Evolutionary conservation across 1,284 basidiomycete species (phyloP).

Genomic region (Trichosporon sp.): DNA sequence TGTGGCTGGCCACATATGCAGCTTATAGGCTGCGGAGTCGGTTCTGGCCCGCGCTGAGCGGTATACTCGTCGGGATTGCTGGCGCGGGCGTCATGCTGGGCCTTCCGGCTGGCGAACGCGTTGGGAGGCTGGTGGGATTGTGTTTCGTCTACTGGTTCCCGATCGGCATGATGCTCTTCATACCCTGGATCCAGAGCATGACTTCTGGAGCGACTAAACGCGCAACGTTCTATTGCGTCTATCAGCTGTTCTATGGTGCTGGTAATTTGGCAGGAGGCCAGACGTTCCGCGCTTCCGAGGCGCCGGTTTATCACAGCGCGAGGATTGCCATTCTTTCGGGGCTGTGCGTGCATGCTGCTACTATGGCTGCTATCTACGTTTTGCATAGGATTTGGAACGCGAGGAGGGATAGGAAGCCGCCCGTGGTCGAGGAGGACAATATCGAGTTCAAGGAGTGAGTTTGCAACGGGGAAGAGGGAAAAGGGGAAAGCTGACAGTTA

Average conservation of each 20-base stretch:
- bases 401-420: neutral
- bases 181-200: neutral
- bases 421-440: neutral
- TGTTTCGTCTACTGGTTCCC: neutral
- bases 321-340: neutral
- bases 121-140: neutral
- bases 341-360: neutral
- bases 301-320: constrained; percentile 3
- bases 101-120: neutral
- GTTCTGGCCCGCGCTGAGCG: neutral
- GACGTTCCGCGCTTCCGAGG: constrained; percentile 10
- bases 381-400: neutral
- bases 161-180: neutral
- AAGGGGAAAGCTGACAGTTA: neutral
- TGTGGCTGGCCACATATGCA: neutral
- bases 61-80: neutral
- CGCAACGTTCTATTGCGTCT: neutral
- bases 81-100: neutral
- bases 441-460: constrained; percentile 1
- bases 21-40: neutral
- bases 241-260: neutral
- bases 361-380: neutral
- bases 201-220: neutral
- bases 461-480: too few relatives aligned
- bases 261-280: constrained; percentile 16